Percentiles rank a stretch among this genome's conserved stretches.
Evolutionary conservation across 2,329 filamentous ascomycete genomes (phyloP).

Genomic region (Ophiocordyceps camponoti-floridani): DNA sequence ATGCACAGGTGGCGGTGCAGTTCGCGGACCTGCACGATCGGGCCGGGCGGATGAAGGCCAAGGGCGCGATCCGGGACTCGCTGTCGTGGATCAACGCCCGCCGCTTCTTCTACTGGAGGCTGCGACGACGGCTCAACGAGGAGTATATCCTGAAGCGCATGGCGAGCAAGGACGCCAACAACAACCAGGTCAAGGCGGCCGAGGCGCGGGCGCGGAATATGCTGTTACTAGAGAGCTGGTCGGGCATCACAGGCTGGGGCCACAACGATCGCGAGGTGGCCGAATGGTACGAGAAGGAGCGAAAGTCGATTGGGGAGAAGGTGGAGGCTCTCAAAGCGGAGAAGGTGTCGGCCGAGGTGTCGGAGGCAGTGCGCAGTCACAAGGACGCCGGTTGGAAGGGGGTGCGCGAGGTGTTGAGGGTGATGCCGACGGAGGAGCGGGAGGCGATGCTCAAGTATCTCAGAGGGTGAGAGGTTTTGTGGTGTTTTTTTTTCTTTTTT

Average conservation of each 20-base stretch:
- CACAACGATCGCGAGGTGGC: constrained; percentile 69
- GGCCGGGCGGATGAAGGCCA: constrained; percentile 93
- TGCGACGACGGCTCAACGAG: constrained; percentile 89
- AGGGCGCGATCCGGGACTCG: constrained; percentile 73
- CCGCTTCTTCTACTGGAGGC: constrained; percentile 99
- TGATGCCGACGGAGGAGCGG: constrained; percentile 76
- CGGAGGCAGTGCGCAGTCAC: constrained; percentile 24
- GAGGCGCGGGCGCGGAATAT: constrained; percentile 49
- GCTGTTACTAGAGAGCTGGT: constrained; percentile 68
- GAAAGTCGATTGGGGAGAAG: constrained; percentile 66
- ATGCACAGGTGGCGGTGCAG: constrained; percentile 87
- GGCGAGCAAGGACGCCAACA: constrained; percentile 23
- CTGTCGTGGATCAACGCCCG: constrained; percentile 79
- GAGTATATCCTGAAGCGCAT: constrained; percentile 94
- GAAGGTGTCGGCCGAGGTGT: constrained; percentile 30
- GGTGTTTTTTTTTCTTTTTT: not conserved
- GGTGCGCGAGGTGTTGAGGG: constrained; percentile 67
- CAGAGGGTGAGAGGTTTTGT: constrained; percentile 15
- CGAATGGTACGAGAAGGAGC: constrained; percentile 91
- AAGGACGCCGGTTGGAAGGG: constrained; percentile 64
- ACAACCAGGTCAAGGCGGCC: constrained; percentile 22
- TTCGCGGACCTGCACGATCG: constrained; percentile 97
- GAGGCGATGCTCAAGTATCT: constrained; percentile 57
- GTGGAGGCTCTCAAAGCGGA: constrained; percentile 72
- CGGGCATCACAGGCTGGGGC: constrained; percentile 57